Conservation (phyloP, 768 basidiomycete species). For the Gyrodon lividus region DNA sequence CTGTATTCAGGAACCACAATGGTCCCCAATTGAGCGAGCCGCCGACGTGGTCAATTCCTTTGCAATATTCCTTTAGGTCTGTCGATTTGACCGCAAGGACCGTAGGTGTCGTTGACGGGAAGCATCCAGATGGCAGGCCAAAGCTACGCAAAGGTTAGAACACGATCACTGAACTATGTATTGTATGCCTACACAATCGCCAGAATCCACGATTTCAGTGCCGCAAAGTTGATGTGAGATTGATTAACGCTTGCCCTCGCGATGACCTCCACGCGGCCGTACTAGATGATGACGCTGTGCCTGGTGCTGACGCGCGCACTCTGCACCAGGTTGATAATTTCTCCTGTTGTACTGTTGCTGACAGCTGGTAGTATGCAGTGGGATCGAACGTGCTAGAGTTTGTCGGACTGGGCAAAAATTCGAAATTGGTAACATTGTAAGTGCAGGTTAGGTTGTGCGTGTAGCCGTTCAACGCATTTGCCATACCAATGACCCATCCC, state of each 20-base stretch:
- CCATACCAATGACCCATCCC: conserved; percentile 58
- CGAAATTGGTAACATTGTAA: conserved; percentile 49
- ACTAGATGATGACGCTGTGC: conserved; percentile 68
- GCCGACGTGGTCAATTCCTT: conserved; percentile 64
- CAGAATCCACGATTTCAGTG: conserved; percentile 25
- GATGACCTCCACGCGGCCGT: conserved; percentile 79
- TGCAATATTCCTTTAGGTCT: conserved; percentile 26
- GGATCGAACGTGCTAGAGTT: conserved; percentile 40
- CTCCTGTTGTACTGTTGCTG: conserved; percentile 62
- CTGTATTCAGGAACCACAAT: conserved; percentile 53
- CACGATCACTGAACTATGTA: not conserved
- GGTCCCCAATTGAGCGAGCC: conserved; percentile 81
- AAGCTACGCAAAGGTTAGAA: conserved; percentile 21
- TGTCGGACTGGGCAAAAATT: conserved; percentile 18
- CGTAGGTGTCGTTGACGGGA: conserved; percentile 63
- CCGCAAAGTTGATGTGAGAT: not conserved
- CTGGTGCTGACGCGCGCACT: conserved; percentile 78
- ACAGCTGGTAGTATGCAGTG: conserved; percentile 54
- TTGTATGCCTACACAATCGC: conserved; percentile 56
- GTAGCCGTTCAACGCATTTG: conserved; percentile 60
- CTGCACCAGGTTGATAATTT: conserved; percentile 81
- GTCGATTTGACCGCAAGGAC: conserved; percentile 58
- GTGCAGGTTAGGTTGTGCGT: conserved; percentile 87
- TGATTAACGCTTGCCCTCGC: conserved; percentile 60
- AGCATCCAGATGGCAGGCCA: conserved; percentile 89